Base-by-base conservation (phyloP, 805 yeast genomes). In the Blastobotrys muscicola region DNA sequence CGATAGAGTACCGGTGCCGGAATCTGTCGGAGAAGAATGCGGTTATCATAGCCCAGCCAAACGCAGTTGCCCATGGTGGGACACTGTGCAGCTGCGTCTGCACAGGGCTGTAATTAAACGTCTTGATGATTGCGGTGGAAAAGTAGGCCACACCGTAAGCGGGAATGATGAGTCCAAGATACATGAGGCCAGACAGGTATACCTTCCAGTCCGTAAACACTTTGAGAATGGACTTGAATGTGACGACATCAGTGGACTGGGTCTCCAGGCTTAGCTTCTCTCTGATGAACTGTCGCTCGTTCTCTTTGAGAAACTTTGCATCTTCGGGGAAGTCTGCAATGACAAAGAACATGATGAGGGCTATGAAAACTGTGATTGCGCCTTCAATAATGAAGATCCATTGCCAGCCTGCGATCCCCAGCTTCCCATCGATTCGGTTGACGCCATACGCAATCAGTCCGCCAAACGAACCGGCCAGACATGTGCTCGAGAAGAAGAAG, bases 61-160 rank as follows among this genome's bases (percentile, higher is more conserved):
- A 82, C 0, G 94, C 84, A 26, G 72, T 65, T 35, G 84, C 68
- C 89, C 94, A 86, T 14, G 95, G 94, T 51, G 85, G 87, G 39
- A 86, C 84, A 0, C 94, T 82, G 64, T 80, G 80, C 44, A 81
- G 74, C 61, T 86, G 86, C 8, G 94, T 90, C 44, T 74, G 68
- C 54, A 78, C 81, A 2, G 85, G 79, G 2, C 85, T 71, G 67
- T 80, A 71, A 14, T 82, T 81, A 65, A 81, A 66, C 34, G 72
- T 61, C 42, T 66, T 66, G 56, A 81, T 78, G 56, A 81, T 81
- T 29, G 81, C 68, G 36, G 85, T 78, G 14, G 86, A 80, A 58
- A 81, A 81, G 59, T 75, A 80, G 11, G 87, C 86, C 54, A 80
- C 80, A 36, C 85, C 82, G 53, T 82, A 82, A 12, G 85, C 71